Evolutionary conservation across 23 red algal genomes (phyloP).

Genomic region (Cyanidium caldarium): DNA sequence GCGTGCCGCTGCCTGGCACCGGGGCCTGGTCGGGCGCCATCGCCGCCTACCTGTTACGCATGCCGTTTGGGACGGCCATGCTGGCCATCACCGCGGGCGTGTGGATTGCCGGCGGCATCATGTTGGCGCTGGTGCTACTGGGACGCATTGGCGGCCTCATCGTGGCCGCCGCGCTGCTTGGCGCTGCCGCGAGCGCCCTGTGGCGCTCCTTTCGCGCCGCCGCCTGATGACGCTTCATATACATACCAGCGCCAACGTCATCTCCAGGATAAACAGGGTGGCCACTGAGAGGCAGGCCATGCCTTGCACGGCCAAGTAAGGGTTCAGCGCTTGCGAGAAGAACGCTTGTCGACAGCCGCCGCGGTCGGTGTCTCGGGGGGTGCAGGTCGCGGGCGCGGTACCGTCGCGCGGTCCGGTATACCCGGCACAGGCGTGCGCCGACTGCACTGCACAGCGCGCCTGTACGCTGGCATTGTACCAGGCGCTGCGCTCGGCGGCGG

Average conservation of each 20-base stretch:
- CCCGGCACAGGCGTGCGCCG: background rate
- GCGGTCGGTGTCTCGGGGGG: background rate
- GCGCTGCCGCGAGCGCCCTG: background rate
- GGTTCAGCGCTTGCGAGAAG: background rate
- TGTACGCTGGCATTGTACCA: background rate
- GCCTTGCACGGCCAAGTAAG: background rate
- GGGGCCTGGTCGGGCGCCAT: slow-evolving; percentile 77
- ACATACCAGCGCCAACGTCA: background rate
- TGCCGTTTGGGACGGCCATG: slow-evolving; percentile 21
- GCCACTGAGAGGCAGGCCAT: slow-evolving; percentile 3
- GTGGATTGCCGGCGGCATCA: slow-evolving; percentile 42
- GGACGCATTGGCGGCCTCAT: slow-evolving; percentile 30
- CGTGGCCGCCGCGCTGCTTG: background rate
- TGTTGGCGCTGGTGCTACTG: slow-evolving; percentile 31
- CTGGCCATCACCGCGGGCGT: slow-evolving; percentile 44
- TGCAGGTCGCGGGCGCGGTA: background rate
- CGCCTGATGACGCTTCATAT: too few relatives aligned
- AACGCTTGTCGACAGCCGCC: background rate
- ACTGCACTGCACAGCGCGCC: background rate
- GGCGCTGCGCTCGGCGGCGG: background rate
- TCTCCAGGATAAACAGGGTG: background rate
- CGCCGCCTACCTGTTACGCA: slow-evolving; percentile 53
- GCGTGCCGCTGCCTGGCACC: slow-evolving; percentile 80
- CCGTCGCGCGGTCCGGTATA: background rate
- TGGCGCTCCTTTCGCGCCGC: too few relatives aligned